Base-by-base conservation (phyloP, 2,329 filamentous ascomycete genomes). In the Colletotrichum plurivorum region DNA sequence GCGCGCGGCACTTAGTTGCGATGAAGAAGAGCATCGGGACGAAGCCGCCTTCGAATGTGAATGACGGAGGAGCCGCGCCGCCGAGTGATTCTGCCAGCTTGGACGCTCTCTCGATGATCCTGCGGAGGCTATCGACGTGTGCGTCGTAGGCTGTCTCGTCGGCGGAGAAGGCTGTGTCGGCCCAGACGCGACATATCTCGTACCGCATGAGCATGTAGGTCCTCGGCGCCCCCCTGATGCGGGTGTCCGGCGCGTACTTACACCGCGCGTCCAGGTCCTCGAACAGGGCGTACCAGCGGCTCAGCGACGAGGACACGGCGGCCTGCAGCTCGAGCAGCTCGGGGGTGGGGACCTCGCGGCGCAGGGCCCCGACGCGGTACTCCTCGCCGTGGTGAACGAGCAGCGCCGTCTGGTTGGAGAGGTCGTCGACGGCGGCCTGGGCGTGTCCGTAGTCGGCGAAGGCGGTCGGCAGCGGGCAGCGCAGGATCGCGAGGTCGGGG, bases 81-180 rank as follows among this genome's bases (percentile, higher is more conserved):
- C n/a, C 36, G n/a, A 36, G 39, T 0, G 60, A 48, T 25, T 58
- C 54, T 1, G 66, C 66, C 3, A 53, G 54, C 1, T 60, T 53
- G 1, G 56, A 45, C 3, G 79, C 77, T 0, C 81, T 70, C 0
- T 78, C 75, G 43, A 83, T 76, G 52, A 84, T 78, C 25, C 73
- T 71, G 4, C 78, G 75, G 15, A 63, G 56, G 6, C 41, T 16
- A 13, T 63, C 60, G 13, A 56, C 2, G 27, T 63, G 43, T 8
- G 22, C 25, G 15, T 63, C 60, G 15, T 56, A 56, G 0, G 9
- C 51, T 13, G 16, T 10, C 12, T 48, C 60, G 7, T 48, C 27
- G 16, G 51, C 31, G 18, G 9, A 9, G 41, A 63, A 56, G 15
- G 51, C 52, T 41, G 48, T 49, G 9, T 48, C 60, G 41, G 41